Percentiles rank a stretch among this genome's conserved stretches.
These are phyloP conservation scores for Quercus robur DNA, from an alignment of 306 rosid genomes.

Conservation along the genomic window DNA sequence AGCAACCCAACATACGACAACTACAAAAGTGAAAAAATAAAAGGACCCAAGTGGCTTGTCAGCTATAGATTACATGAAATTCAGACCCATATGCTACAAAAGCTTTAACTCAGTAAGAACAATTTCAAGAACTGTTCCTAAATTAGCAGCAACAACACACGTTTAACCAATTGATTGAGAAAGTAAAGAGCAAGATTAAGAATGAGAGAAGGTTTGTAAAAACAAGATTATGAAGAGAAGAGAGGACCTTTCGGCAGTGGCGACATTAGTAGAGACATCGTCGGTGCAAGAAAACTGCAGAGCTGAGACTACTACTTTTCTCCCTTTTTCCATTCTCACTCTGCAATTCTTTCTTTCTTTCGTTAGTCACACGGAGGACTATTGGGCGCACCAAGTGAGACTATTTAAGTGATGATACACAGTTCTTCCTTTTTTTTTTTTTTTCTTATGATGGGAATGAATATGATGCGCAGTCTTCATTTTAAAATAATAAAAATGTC, in stretches of 20 bases:
- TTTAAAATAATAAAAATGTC: too few relatives aligned
- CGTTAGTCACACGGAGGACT: too few relatives aligned
- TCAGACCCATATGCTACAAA: background rate
- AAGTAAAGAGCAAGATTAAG: too few relatives aligned
- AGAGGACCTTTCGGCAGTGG: slow-evolving; percentile 77
- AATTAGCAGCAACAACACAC: background rate
- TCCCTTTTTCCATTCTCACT: slow-evolving; percentile 40
- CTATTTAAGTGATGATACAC: too few relatives aligned
- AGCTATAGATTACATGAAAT: background rate
- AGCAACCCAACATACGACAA: background rate
- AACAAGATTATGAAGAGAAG: too few relatives aligned
- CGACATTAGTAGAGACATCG: slow-evolving; percentile 53
- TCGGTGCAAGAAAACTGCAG: slow-evolving; percentile 89
- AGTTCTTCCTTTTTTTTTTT: too few relatives aligned
- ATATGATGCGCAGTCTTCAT: too few relatives aligned
- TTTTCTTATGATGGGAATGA: too few relatives aligned
- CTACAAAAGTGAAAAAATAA: background rate
- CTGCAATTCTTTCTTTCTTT: background rate
- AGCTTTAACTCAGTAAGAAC: background rate
- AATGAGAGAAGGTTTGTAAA: too few relatives aligned
- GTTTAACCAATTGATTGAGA: too few relatives aligned
- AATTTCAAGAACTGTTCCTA: background rate
- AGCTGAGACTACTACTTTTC: slow-evolving; percentile 70
- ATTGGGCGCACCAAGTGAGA: too few relatives aligned
- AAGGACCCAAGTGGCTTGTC: background rate